Evolutionary conservation across 495 filamentous ascomycete species (phyloP), one percentile per base, ranked within the genome.

Genomic region (Evansstolkia leycettana): DNA sequence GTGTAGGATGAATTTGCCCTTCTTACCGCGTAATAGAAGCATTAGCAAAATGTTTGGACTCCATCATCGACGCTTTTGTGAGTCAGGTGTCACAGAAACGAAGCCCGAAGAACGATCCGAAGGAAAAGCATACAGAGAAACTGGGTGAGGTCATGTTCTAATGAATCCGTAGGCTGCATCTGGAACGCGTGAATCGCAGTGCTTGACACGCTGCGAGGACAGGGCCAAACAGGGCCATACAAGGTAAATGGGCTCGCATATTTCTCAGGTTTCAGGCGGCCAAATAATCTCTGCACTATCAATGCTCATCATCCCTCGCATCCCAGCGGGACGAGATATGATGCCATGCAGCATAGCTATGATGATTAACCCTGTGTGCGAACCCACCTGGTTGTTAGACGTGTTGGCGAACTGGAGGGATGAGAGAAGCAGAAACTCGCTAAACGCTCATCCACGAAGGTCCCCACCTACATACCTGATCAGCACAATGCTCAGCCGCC

Each of bases 131-230:
- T 12, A 31, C 23, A 18, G 31, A 38, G 37, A 26, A 33, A 28
- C 36, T 23, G 45, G 45, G 38, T 46, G 45, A 48, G 42, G 42
- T 52, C 49, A 52, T 47, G 48, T 52, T 48, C 39, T 12, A 47
- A 47, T 45, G 39, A 5, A 42, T 19, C 30, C 33, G 40, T 28
- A 20, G 35, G 34, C 31, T 14, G 4, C 18, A 41, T 19, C 38
- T 39, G 39, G 30, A 30, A 25, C 38, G 35, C 40, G 28, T 29
- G 11, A n/a, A n/a, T n/a, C 12, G 28, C 28, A n/a, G 28, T 29
- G 11, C 5, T 29, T n/a, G n/a, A n/a, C 11, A n/a, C 28, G 12
- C 11, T 6, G 14, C 20, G 20, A 23, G 9, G 9, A 23, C 5
- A 23, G 20, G 20, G 20, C 4, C 9, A 4, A 4, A 4, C 20